Conservation (phyloP, 768 basidiomycete genomes). For the Suillus alpinus region DNA sequence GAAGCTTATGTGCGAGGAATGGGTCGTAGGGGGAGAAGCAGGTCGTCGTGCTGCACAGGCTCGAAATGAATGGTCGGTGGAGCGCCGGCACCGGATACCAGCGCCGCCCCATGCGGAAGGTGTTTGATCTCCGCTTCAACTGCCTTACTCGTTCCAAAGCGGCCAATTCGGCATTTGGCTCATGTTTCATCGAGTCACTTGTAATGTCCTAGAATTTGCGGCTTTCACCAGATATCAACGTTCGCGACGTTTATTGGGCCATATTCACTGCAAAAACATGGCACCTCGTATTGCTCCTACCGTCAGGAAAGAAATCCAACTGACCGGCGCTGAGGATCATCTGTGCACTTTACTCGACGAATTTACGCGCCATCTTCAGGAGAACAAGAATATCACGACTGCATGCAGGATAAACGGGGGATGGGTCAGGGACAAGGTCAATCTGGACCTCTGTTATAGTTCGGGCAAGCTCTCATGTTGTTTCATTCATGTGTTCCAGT, state of each 20-base stretch:
- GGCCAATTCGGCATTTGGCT: background rate
- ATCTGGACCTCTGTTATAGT: conserved; percentile 15
- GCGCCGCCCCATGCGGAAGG: conserved; percentile 14
- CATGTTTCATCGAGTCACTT: conserved; percentile 2
- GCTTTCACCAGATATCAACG: background rate
- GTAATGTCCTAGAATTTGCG: background rate
- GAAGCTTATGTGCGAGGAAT: background rate
- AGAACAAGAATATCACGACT: conserved; percentile 50
- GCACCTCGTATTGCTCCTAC: conserved; percentile 31
- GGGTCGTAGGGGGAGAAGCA: background rate
- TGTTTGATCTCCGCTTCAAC: conserved; percentile 28
- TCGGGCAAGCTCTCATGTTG: conserved; percentile 11
- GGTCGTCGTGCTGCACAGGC: conserved; percentile 6
- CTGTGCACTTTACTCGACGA: conserved; percentile 81
- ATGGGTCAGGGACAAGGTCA: conserved; percentile 98
- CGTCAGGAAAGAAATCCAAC: conserved; percentile 39
- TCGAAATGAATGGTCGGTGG: conserved; percentile 16
- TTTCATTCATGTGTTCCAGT: conserved; percentile 39
- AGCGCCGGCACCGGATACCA: conserved; percentile 14
- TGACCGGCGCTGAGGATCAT: conserved; percentile 65
- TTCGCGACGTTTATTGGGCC: conserved; percentile 6
- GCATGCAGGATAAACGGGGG: conserved; percentile 93
- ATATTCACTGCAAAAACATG: conserved; percentile 22
- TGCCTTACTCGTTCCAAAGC: background rate
- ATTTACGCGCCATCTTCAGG: conserved; percentile 58